Conservation (phyloP, 2,329 filamentous ascomycete species). For the Graphilbum sp. region DNA sequence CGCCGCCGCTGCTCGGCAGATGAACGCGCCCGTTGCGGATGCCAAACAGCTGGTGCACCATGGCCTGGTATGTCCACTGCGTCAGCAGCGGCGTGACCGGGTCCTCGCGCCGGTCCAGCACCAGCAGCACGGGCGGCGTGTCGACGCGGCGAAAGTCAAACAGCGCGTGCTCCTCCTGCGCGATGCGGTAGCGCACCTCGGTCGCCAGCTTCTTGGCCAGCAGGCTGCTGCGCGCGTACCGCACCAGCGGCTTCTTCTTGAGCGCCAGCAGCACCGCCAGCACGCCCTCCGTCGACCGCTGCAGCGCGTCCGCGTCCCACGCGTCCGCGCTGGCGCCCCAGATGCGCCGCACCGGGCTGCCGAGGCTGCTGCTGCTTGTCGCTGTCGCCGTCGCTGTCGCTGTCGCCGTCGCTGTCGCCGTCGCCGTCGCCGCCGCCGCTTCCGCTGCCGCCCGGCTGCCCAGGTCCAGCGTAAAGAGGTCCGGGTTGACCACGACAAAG, state of each 20-base stretch:
- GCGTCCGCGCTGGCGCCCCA: constrained; percentile 71
- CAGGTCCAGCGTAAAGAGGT: constrained; percentile 70
- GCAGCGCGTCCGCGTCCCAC: constrained; percentile 82
- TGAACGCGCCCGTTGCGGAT: constrained; percentile 93
- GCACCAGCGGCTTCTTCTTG: constrained; percentile 92
- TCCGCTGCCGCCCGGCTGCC: not conserved
- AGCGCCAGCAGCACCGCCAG: constrained; percentile 71
- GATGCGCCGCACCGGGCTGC: constrained; percentile 37
- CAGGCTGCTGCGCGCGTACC: constrained; percentile 82
- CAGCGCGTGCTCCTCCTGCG: constrained; percentile 87
- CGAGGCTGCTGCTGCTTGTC: too few relatives aligned
- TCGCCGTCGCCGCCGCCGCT: too few relatives aligned
- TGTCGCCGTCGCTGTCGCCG: too few relatives aligned
- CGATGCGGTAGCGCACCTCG: constrained; percentile 82
- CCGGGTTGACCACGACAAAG: constrained; percentile 87
- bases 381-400: too few relatives aligned
- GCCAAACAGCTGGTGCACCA: constrained; percentile 92
- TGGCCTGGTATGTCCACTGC: constrained; percentile 99
- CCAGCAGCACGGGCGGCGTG: constrained; percentile 79
- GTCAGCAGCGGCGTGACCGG: constrained; percentile 87
- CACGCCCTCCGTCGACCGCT: constrained; percentile 73
- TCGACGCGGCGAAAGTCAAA: constrained; percentile 95
- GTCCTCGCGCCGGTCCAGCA: constrained; percentile 84
- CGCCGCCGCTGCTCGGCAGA: constrained; percentile 49
- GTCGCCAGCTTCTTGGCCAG: constrained; percentile 85